A percentile compares a stretch with the other conserved stretches of the same genome.
Conservation (phyloP, 106 monocot genomes). For the Apostasia shenzhenica region DNA sequence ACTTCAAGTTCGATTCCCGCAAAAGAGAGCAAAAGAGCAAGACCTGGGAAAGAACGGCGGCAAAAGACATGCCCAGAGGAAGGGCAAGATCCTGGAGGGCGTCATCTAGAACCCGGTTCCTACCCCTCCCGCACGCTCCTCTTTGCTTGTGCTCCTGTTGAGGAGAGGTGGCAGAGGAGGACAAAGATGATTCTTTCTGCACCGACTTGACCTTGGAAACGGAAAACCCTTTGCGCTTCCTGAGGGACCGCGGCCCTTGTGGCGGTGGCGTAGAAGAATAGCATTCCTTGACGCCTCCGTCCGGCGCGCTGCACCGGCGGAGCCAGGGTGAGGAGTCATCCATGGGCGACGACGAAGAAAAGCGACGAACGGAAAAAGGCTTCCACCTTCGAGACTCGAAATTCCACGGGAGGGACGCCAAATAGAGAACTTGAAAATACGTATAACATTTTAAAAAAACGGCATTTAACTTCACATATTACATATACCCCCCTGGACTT, state of each 20-base stretch:
- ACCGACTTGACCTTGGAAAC: constrained; percentile 1
- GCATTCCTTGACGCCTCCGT: too few relatives aligned
- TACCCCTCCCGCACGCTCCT: not conserved
- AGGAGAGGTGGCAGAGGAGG: not conserved
- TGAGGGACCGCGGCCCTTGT: not conserved
- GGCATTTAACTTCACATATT: too few relatives aligned
- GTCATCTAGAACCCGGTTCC: not conserved
- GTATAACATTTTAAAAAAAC: too few relatives aligned
- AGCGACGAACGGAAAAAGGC: too few relatives aligned
- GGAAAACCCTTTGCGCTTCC: constrained; percentile 4
- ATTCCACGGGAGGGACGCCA: too few relatives aligned
- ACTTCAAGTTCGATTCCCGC: too few relatives aligned
- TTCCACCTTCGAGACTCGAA: too few relatives aligned
- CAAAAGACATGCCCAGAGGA: constrained; percentile 62
- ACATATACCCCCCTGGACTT: too few relatives aligned
- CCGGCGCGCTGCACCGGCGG: not conserved
- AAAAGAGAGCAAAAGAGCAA: not conserved
- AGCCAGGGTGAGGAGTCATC: not conserved
- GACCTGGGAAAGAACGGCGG: constrained; percentile 53
- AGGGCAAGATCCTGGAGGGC: constrained; percentile 44
- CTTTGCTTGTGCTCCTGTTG: not conserved
- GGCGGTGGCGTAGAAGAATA: not conserved
- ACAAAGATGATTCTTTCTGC: not conserved
- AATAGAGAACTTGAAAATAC: too few relatives aligned
- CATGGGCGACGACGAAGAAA: not conserved